These are phyloP conservation scores for Botryotinia calthae DNA, from an alignment of 2,329 filamentous ascomycete genomes.

Conservation along the genomic window DNA sequence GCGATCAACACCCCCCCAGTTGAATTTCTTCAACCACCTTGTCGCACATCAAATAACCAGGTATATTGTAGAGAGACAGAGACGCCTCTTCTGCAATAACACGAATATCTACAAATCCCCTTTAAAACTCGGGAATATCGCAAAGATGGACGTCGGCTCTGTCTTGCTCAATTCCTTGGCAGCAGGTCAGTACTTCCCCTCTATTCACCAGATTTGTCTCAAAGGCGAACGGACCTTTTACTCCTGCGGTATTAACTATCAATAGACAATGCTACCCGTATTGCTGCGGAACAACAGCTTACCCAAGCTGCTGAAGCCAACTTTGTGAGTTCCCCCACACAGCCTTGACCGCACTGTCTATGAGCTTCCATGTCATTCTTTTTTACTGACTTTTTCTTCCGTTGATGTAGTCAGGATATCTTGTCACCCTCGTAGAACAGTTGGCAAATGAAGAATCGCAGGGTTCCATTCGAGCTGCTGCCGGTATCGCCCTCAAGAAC, in stretches of 20 bases:
- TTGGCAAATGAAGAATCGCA: constrained; percentile 86
- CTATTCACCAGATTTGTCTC: constrained; percentile 12
- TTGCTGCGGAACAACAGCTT: constrained; percentile 91
- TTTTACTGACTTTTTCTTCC: constrained; percentile 26
- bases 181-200: constrained; percentile 63
- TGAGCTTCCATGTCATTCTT: constrained; percentile 20
- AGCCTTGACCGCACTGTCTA: constrained; percentile 35
- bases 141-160: constrained; percentile 92
- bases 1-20: constrained; percentile 5
- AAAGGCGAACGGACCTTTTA: background rate
- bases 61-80: background rate
- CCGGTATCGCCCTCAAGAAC: constrained; percentile 96
- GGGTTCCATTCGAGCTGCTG: constrained; percentile 84
- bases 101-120: background rate
- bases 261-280: constrained; percentile 83
- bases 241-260: constrained; percentile 38
- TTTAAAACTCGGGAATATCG: constrained; percentile 12
- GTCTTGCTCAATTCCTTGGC: constrained; percentile 97
- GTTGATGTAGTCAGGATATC: constrained; percentile 73
- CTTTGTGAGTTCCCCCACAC: constrained; percentile 65
- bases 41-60: background rate
- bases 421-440: constrained; percentile 87
- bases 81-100: background rate
- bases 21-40: constrained; percentile 9
- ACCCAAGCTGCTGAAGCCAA: constrained; percentile 88